Evolutionary conservation across 768 basidiomycete genomes (phyloP).

Genomic region (Hericium rajendrae): DNA sequence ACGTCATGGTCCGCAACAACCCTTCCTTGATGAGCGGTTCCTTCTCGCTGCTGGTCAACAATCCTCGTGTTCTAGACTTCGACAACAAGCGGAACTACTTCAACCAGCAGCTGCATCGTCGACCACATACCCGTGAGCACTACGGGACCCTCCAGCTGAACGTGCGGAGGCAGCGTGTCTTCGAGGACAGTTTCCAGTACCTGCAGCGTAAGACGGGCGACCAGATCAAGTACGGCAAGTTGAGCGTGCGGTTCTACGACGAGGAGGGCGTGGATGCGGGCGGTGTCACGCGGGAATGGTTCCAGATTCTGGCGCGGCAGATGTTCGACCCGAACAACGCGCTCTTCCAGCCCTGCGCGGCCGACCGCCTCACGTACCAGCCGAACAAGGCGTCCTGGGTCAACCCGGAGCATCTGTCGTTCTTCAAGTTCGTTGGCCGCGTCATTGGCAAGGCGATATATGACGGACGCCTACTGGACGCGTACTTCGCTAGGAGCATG

Average conservation of each 20-base stretch:
- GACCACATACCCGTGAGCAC: constrained; percentile 72
- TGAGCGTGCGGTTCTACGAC: constrained; percentile 91
- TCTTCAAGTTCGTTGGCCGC: constrained; percentile 98
- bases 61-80: constrained; percentile 94
- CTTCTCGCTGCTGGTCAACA: constrained; percentile 92
- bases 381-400: constrained; percentile 91
- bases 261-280: constrained; percentile 99
- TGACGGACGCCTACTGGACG: constrained; percentile 91
- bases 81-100: constrained; percentile 99
- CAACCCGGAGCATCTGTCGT: constrained; percentile 90
- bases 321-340: constrained; percentile 99
- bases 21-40: constrained; percentile 97
- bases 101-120: constrained; percentile 82
- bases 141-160: constrained; percentile 79
- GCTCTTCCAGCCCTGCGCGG: constrained; percentile 95
- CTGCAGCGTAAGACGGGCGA: constrained; percentile 87
- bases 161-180: constrained; percentile 83
- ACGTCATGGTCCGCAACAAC: constrained; percentile 97
- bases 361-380: constrained; percentile 91
- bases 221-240: constrained; percentile 95
- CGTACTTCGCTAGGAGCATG: constrained; percentile 94
- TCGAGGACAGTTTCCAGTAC: constrained; percentile 94
- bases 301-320: constrained; percentile 93
- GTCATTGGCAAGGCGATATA: constrained; percentile 98
- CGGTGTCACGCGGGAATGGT: constrained; percentile 97